Evolutionary conservation across 2,329 filamentous ascomycete species (phyloP), one percentile per base, ranked within the genome.

Genomic region (Sporothrix pallida): DNA sequence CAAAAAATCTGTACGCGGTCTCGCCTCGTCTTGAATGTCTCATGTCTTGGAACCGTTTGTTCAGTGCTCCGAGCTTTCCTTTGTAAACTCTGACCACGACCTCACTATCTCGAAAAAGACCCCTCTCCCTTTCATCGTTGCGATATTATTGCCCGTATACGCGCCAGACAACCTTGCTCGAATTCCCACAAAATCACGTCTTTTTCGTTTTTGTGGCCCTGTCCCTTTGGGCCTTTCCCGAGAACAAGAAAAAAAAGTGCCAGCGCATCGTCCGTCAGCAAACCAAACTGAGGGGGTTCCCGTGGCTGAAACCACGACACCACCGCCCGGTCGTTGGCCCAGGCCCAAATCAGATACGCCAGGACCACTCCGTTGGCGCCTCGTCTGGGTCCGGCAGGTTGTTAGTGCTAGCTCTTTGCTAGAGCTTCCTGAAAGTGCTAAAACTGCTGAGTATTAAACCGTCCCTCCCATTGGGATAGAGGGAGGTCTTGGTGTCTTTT

Each of bases 291-390:
- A 67, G 20, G 44, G 46, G 15, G 17, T 12, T 31, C 37, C 52
- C 7, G 68, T 70, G 68, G 50, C 68, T 70, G 68, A 70, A 70
- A 58, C 68, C 26, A 46, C 56, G 13, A 42, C 48, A 72, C 70
- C 52, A 42, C 56, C 26, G 50, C 23, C 62, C 44, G 63, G 65
- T 42, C 48, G 15, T 42, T 37, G 26, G 48, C 65, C 67, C 67
- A 69, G 26, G 48, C 67, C 65, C 67, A 52, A 37, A 50, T 46
- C 63, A 52, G 23, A 52, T 37, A 54, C 23, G 23, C 67, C 67
- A 69, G 48, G 31, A 50, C 48, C 65, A 52, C 46, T 13, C 60
- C 6, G 20, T 71, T 72, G 62, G 65, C 62, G 50, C 46, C 63
- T 63, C 46, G 13, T 60, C n/a, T 48, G 37, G 20, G 48, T 42